phyloP scores from a whole-genome alignment of 345 rosid species.

The Bretschneidera sinensis region DNA sequence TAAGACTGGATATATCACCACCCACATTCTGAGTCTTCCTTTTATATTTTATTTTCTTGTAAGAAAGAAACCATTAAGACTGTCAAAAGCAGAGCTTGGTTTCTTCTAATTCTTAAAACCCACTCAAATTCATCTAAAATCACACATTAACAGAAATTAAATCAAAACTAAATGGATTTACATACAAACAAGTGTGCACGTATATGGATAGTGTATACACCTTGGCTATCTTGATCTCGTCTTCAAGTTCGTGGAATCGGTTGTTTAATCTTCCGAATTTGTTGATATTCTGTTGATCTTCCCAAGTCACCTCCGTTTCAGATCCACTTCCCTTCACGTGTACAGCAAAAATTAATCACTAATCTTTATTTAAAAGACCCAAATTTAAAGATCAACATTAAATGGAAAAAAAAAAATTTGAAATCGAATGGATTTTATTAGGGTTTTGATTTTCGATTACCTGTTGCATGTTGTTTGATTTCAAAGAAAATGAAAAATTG shows the following conservation, averaged over 20 bases:
- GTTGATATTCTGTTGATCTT: slow-evolving; percentile 94
- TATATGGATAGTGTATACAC: slow-evolving; percentile 17
- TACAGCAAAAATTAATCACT: background rate
- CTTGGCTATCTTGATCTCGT: slow-evolving; percentile 81
- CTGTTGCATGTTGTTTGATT: slow-evolving; percentile 18
- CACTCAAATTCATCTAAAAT: background rate
- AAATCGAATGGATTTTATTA: background rate
- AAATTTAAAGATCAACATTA: no score
- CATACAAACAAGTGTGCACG: background rate
- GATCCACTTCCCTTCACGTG: slow-evolving; percentile 70
- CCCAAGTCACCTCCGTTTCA: slow-evolving; percentile 90
- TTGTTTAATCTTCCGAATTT: slow-evolving; percentile 79
- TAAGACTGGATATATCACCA: no score
- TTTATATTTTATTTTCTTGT: no score
- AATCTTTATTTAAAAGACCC: background rate
- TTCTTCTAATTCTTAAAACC: background rate
- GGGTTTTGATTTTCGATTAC: background rate
- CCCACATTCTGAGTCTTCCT: no score
- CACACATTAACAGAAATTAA: background rate
- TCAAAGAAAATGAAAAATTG: background rate
- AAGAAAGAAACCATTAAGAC: background rate
- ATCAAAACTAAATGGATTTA: background rate
- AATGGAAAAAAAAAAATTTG: background rate
- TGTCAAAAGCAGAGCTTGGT: background rate
- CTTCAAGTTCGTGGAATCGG: slow-evolving; percentile 77